Evolutionary conservation across 2,329 filamentous ascomycete species (phyloP).

Genomic region (Fusarium domesticum): DNA sequence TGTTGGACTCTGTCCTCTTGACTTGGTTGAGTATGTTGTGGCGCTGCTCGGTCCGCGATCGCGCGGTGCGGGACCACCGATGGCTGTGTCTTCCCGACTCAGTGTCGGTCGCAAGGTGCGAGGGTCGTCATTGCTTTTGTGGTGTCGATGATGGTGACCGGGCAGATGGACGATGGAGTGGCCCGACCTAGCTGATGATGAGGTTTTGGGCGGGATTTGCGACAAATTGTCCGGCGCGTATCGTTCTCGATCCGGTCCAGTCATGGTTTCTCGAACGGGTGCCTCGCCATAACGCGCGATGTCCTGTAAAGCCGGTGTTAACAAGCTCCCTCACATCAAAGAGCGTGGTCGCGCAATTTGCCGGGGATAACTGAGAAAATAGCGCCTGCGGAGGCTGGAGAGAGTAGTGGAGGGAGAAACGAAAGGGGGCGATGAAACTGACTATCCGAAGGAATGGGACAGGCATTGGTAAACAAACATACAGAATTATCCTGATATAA

Average conservation of each 20-base stretch:
- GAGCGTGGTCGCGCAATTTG: constrained; percentile 1
- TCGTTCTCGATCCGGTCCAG: constrained; percentile 67
- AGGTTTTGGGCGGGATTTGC: constrained; percentile 56
- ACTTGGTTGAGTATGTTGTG: constrained; percentile 45
- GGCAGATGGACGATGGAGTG: constrained; percentile 63
- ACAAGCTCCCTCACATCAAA: constrained; percentile 14
- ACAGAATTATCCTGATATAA: constrained; percentile 81
- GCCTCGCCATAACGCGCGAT: constrained; percentile 75
- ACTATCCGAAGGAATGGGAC: constrained; percentile 18
- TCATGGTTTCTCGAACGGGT: constrained; percentile 67
- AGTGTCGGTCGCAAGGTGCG: constrained; percentile 67
- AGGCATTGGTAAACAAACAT: constrained; percentile 39
- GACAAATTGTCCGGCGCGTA: constrained; percentile 51
- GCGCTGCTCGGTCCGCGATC: constrained; percentile 51
- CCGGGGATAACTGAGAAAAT: constrained; percentile 8
- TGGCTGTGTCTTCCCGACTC: constrained; percentile 70
- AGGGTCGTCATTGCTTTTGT: constrained; percentile 65
- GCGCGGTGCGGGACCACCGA: constrained; percentile 41
- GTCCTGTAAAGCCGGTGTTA: constrained; percentile 49
- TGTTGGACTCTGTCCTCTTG: constrained; percentile 76
- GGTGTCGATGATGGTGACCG: constrained; percentile 64
- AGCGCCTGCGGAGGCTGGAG: constrained; percentile 6
- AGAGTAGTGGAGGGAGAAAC: constrained; percentile 13
- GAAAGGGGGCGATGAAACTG: constrained; percentile 14
- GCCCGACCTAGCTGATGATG: constrained; percentile 59